Base-by-base conservation (phyloP, 805 yeast species). In the Candida vaughaniae region DNA sequence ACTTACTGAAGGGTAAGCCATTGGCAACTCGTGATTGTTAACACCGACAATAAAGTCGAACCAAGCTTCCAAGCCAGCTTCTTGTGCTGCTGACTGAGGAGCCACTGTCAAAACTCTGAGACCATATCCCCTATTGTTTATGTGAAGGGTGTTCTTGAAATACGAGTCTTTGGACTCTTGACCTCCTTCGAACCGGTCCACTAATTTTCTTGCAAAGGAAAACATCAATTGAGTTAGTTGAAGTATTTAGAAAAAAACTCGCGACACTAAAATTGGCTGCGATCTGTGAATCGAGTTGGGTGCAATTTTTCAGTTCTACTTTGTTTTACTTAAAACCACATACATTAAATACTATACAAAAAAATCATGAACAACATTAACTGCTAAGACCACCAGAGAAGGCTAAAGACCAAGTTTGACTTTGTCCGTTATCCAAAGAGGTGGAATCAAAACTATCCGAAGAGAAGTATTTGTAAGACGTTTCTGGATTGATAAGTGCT, bases 21-120 rank as follows among this genome's bases (percentile, higher is more conserved):
- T 65, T 15, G 73, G 75, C 35, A 69, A 53, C 31, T 83, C 85
- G 45, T 76, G 82, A 30, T 85, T 87, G 49, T 91, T 86, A 39
- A 89, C 66, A 1, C 85, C 83, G n/a, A 88, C 72, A 23, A 91
- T 78, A 55, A 73, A 91, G 56, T 91, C 99, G 53, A 91, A 93
- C 78, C 87, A 84, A 7, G 93, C 71, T 59, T 89, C 95, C 19
- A 93, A 56, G 3, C 70, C 71, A 2, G 48, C 39, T 20, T 43
- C 42, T 29, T 59, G 60, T 0, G 65, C 73, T 9, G 43, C 16
- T 4, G 71, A 64, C 18, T 62, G 65, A 8, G 73, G 71, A 6
- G 45, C 54, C 14, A 68, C 71, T n/a, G 52, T 52, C 32, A 59
- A 36, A 7, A 68, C 64, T 18, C 74, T 50, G 35, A 68, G 58